These are phyloP conservation scores for Oryza nivara DNA, from an alignment of 176 grass and related monocot species.

Conservation along the genomic window DNA sequence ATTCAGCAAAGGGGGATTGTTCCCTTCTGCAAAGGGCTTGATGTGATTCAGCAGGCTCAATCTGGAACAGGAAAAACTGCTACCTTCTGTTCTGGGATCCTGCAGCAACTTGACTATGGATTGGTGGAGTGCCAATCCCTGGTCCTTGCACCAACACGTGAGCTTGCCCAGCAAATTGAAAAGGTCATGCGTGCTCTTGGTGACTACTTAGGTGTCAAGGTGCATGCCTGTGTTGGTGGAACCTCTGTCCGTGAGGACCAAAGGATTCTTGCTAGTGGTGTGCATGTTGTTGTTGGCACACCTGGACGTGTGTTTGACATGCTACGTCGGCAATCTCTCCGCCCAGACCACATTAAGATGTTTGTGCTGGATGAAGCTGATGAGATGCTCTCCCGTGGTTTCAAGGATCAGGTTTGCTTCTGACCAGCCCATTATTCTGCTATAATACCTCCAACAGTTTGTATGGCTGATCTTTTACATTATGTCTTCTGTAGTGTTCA, in stretches of 20 bases:
- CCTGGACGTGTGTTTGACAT: slow-evolving; percentile 86
- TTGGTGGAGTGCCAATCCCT: slow-evolving; percentile 73
- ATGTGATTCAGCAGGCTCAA: slow-evolving; percentile 90
- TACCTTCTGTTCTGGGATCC: slow-evolving; percentile 84
- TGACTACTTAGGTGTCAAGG: slow-evolving; percentile 82
- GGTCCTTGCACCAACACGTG: slow-evolving; percentile 81
- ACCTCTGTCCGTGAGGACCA: slow-evolving; percentile 82
- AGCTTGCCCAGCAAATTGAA: slow-evolving; percentile 84
- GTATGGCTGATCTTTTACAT: neutral
- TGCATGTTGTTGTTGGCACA: slow-evolving; percentile 86
- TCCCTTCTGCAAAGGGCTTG: slow-evolving; percentile 81
- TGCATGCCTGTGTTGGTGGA: slow-evolving; percentile 88
- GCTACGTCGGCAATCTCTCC: slow-evolving; percentile 69
- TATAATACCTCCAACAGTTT: neutral
- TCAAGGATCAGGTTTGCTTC: slow-evolving; percentile 80
- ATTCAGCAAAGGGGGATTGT: slow-evolving; percentile 90
- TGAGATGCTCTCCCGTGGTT: slow-evolving; percentile 87
- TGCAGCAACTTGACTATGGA: slow-evolving; percentile 81
- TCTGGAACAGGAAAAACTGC: slow-evolving; percentile 89
- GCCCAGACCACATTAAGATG: slow-evolving; percentile 75
- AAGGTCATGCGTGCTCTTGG: slow-evolving; percentile 91
- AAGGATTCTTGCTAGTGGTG: slow-evolving; percentile 77
- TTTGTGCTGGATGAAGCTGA: slow-evolving; percentile 91
- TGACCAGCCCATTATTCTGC: neutral
- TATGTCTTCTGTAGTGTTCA: neutral